Conservation (phyloP, 106 monocot species). For the Dactylorhiza incarnata region DNA sequence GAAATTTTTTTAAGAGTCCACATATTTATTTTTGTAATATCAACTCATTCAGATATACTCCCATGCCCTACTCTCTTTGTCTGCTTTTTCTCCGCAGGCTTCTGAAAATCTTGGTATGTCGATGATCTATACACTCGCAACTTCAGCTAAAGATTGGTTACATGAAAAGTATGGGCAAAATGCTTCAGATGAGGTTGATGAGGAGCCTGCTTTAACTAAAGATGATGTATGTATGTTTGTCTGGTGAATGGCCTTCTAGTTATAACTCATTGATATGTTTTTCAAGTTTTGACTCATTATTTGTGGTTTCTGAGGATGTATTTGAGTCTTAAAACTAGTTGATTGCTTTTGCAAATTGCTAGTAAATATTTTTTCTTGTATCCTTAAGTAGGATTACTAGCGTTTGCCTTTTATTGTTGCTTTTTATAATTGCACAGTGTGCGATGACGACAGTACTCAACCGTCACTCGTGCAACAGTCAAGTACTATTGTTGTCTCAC, state of each 20-base stretch:
- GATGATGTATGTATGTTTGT: slow-evolving; percentile 60
- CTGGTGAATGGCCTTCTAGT: slow-evolving; percentile 3
- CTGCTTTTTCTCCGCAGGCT: slow-evolving; percentile 37
- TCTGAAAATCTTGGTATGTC: slow-evolving; percentile 98
- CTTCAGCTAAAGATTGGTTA: slow-evolving; percentile 92
- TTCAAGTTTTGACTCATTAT: not conserved
- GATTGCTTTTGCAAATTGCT: not conserved
- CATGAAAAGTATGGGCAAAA: slow-evolving; percentile 64
- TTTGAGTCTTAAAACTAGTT: not conserved
- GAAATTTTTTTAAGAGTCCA: not conserved
- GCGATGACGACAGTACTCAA: too few species aligned
- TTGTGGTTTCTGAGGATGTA: not conserved
- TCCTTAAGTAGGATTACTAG: too few species aligned
- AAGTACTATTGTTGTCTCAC: too few species aligned
- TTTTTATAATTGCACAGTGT: too few species aligned
- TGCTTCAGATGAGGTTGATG: slow-evolving; percentile 36
- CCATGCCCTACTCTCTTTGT: not conserved
- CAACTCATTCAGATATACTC: not conserved
- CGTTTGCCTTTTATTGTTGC: too few species aligned
- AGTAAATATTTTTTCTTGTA: not conserved
- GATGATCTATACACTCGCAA: slow-evolving; percentile 92
- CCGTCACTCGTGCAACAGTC: too few species aligned
- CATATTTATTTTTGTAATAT: not conserved
- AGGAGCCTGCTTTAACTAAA: slow-evolving; percentile 49
- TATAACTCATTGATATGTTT: not conserved